These are phyloP conservation scores for Decorospora gaudefroyi DNA, from an alignment of 2,329 filamentous ascomycete species.

Conservation along the genomic window DNA sequence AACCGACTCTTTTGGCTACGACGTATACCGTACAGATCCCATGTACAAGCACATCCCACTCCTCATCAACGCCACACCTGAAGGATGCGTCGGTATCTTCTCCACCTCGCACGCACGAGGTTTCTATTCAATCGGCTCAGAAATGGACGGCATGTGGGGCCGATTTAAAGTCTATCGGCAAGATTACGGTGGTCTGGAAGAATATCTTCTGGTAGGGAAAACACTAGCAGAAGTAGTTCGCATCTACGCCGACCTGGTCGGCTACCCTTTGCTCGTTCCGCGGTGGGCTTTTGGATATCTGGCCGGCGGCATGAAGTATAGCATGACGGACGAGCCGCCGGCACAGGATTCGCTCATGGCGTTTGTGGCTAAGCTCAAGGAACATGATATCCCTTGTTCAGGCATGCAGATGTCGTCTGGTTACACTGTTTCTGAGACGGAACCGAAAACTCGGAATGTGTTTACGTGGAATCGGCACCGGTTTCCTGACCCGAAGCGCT, in stretches of 20 bases:
- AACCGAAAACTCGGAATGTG: slow-evolving; percentile 72
- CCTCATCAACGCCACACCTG: slow-evolving; percentile 67
- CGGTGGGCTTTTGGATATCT: slow-evolving; percentile 76
- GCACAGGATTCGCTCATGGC: slow-evolving; percentile 62
- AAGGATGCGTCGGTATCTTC: slow-evolving; percentile 69
- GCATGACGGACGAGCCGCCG: slow-evolving; percentile 60
- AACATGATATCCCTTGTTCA: slow-evolving; percentile 70
- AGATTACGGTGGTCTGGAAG: slow-evolving; percentile 71
- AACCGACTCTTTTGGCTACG: slow-evolving; percentile 75
- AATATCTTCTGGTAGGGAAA: slow-evolving; percentile 69
- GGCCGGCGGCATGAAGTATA: slow-evolving; percentile 68
- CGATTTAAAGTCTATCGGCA: slow-evolving; percentile 75
- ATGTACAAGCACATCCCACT: slow-evolving; percentile 77
- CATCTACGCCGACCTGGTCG: slow-evolving; percentile 69
- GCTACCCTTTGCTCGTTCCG: slow-evolving; percentile 69
- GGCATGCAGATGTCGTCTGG: slow-evolving; percentile 74
- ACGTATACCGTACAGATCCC: slow-evolving; percentile 70
- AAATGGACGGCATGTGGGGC: slow-evolving; percentile 77
- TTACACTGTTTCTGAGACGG: slow-evolving; percentile 68
- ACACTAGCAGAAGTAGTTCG: slow-evolving; percentile 68
- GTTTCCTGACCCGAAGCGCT: slow-evolving; percentile 69
- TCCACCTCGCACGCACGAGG: slow-evolving; percentile 68
- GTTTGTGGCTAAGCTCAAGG: slow-evolving; percentile 64
- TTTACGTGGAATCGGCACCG: slow-evolving; percentile 73
- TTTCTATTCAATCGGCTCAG: slow-evolving; percentile 68